These are phyloP conservation scores for Exobasidium rhododendri DNA, from an alignment of 1,284 basidiomycete species.

Conservation along the genomic window DNA sequence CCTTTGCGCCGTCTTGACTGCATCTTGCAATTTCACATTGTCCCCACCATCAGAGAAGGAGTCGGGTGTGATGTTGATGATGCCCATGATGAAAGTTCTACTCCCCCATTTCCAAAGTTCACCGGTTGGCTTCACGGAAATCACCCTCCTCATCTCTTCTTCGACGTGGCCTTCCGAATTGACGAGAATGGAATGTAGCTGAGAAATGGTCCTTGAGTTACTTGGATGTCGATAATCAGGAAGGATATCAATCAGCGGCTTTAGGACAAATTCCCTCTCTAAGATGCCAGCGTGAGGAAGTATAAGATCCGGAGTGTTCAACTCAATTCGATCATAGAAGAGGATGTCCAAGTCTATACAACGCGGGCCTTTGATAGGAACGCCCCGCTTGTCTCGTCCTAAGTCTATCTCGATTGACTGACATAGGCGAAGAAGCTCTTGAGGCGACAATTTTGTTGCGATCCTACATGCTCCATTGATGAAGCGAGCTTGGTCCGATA, in stretches of 20 bases:
- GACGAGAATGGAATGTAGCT: slow-evolving; percentile 41
- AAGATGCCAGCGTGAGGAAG: slow-evolving; percentile 77
- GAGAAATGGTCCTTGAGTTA: slow-evolving; percentile 36
- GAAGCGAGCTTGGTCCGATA: slow-evolving; percentile 82
- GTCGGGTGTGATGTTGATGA: slow-evolving; percentile 90
- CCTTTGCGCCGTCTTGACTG: slow-evolving; percentile 38
- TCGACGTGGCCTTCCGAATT: slow-evolving; percentile 34
- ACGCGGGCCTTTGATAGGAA: slow-evolving; percentile 76
- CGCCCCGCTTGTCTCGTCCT: slow-evolving; percentile 72
- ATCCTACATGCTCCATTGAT: slow-evolving; percentile 87
- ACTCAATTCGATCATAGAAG: slow-evolving; percentile 70
- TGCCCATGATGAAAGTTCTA: slow-evolving; percentile 80
- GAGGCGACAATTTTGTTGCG: slow-evolving; percentile 68
- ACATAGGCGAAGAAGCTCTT: slow-evolving; percentile 65
- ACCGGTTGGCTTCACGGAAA: slow-evolving; percentile 27
- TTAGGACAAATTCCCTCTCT: slow-evolving; percentile 87
- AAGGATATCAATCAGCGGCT: slow-evolving; percentile 71
- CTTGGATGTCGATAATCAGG: slow-evolving; percentile 50
- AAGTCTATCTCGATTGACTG: slow-evolving; percentile 74
- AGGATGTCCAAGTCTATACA: slow-evolving; percentile 88
- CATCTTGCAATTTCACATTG: slow-evolving; percentile 57
- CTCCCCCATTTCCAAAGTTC: slow-evolving; percentile 40
- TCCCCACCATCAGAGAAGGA: slow-evolving; percentile 88
- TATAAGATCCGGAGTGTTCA: slow-evolving; percentile 68
- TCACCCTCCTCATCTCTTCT: slow-evolving; percentile 29